Evolutionary conservation across 257 asterid species (phyloP).

Genomic region (Apocynum venetum): DNA sequence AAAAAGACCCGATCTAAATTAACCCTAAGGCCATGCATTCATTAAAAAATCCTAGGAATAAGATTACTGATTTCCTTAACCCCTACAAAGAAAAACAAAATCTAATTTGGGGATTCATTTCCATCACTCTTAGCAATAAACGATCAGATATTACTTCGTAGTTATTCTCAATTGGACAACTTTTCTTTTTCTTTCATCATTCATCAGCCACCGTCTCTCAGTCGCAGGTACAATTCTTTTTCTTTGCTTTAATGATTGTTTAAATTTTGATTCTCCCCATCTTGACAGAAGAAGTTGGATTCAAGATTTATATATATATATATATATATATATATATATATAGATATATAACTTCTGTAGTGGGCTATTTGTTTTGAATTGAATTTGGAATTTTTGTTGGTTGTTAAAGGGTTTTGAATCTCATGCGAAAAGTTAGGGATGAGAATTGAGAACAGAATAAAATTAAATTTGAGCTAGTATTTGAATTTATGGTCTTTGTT

Average conservation of each 20-base stretch:
- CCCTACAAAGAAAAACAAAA: background rate
- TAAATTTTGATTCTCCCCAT: background rate
- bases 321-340: background rate
- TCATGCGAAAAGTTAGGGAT: background rate
- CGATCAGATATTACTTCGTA: background rate
- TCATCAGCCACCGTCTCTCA: background rate
- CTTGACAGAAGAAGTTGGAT: background rate
- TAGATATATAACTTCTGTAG: background rate
- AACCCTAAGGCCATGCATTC: background rate
- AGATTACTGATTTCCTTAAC: background rate
- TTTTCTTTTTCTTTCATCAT: background rate
- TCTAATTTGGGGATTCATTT: background rate
- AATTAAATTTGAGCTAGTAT: background rate
- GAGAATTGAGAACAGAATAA: background rate
- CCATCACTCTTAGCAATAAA: background rate
- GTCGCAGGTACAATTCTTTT: background rate
- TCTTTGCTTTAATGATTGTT: background rate
- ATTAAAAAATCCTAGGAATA: background rate
- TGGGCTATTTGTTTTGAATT: background rate
- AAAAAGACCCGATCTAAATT: background rate
- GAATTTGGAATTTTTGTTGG: conserved; percentile 1
- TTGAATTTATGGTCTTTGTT: background rate
- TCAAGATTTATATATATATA: background rate
- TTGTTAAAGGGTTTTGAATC: background rate
- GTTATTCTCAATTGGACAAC: background rate